Conservation (phyloP, 177 flowering plant species). For the Vitis hybrid region DNA sequence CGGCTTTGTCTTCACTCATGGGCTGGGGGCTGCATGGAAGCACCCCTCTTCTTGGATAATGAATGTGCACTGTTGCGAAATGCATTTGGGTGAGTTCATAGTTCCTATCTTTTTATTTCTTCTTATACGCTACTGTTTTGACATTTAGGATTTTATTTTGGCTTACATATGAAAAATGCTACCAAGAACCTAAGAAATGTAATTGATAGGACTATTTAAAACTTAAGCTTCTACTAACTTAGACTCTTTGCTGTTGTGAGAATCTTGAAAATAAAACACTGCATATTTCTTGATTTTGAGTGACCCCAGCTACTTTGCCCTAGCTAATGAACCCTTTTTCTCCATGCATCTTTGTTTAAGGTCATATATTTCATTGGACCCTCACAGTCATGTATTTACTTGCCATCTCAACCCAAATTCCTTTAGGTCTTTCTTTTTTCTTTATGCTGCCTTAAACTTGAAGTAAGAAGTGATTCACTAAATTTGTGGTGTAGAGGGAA, state of each 20-base stretch:
- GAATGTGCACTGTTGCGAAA: constrained; percentile 76
- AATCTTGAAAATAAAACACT: background rate
- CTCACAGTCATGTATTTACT: no score
- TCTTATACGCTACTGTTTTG: background rate
- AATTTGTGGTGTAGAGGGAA: background rate
- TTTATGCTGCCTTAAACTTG: background rate
- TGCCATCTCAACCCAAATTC: no score
- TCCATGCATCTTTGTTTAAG: no score
- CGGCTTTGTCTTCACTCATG: constrained; percentile 94
- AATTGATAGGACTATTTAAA: background rate
- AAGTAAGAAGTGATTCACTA: background rate
- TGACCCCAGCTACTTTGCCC: no score
- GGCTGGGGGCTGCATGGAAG: constrained; percentile 87
- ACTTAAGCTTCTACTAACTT: background rate
- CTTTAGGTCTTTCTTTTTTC: no score
- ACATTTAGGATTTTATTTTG: no score
- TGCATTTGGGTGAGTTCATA: constrained; percentile 73
- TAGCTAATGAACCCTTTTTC: no score
- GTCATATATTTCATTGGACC: no score
- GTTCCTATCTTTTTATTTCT: background rate
- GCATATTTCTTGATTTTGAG: background rate
- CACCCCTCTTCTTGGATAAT: constrained; percentile 81
- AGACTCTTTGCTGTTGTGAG: background rate
- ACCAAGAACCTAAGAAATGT: background rate
- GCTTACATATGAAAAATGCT: background rate